A percentile compares a stretch with the other conserved stretches of the same genome.
Evolutionary conservation across 1,284 basidiomycete genomes (phyloP).

Genomic region (Tylopilus microsporus): DNA sequence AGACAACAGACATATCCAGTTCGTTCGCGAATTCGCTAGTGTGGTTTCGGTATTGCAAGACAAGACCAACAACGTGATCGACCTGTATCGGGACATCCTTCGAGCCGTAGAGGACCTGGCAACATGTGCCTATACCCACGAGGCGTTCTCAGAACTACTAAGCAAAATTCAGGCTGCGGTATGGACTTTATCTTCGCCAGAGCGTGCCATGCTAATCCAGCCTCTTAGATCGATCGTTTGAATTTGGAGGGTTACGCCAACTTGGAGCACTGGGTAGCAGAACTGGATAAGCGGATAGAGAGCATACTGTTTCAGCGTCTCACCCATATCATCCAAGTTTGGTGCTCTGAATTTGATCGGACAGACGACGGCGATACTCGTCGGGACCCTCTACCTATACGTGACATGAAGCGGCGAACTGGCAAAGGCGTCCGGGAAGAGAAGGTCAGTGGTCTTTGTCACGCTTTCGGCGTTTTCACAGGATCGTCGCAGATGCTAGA

Average conservation of each 20-base stretch:
- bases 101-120: conserved; percentile 82
- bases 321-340: conserved; percentile 74
- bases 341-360: conserved; percentile 83
- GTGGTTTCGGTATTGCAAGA: conserved; percentile 89
- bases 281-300: conserved; percentile 86
- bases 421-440: conserved; percentile 70
- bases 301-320: conserved; percentile 76
- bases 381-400: conserved; percentile 45
- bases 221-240: conserved; percentile 76
- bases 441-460: conserved; percentile 44
- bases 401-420: conserved; percentile 59
- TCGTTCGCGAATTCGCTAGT: conserved; percentile 92
- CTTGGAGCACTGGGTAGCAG: conserved; percentile 92
- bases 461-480: background rate
- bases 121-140: conserved; percentile 79
- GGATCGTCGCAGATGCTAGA: conserved; percentile 51
- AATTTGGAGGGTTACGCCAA: conserved; percentile 97
- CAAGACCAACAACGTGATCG: conserved; percentile 91
- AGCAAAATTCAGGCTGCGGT: conserved; percentile 83
- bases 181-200: conserved; percentile 26
- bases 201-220: conserved; percentile 1
- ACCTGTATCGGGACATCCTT: conserved; percentile 83
- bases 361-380: conserved; percentile 60
- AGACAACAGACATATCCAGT: conserved; percentile 87
- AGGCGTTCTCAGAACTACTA: conserved; percentile 78